These are phyloP conservation scores for Pinus albicaulis DNA, from an alignment of 75 land plant genomes.

Conservation along the genomic window DNA sequence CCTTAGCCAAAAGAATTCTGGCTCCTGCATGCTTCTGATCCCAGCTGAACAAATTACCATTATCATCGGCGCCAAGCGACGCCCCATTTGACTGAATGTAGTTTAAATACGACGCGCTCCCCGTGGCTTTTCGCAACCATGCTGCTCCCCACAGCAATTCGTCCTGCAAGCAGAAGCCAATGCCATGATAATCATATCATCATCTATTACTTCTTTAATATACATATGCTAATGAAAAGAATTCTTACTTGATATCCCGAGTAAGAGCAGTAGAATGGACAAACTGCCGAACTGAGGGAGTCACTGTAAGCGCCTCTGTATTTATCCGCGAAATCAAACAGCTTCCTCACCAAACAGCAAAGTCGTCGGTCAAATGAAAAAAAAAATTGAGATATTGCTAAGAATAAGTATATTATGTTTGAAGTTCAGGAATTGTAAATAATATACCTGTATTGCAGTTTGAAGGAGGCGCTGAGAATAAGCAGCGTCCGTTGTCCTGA, in stretches of 20 bases:
- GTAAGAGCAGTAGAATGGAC: slow-evolving; percentile 55
- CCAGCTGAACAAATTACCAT: slow-evolving; percentile 21
- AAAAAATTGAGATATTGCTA: background rate
- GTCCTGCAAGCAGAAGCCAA: slow-evolving; percentile 9
- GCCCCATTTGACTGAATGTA: slow-evolving; percentile 22
- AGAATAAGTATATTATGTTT: background rate
- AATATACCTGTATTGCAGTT: slow-evolving; percentile 5
- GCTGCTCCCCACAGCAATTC: slow-evolving; percentile 47
- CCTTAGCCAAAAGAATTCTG: slow-evolving; percentile 31
- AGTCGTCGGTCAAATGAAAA: background rate
- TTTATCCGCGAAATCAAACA: slow-evolving; percentile 25
- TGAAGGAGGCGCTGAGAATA: slow-evolving; percentile 23
- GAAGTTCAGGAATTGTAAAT: too few species aligned
- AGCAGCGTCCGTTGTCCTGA: slow-evolving; percentile 5
- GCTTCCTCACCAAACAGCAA: background rate
- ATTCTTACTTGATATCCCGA: slow-evolving; percentile 36
- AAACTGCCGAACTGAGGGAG: slow-evolving; percentile 23
- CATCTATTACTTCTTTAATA: too few species aligned
- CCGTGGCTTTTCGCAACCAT: slow-evolving; percentile 42
- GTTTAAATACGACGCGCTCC: slow-evolving; percentile 12
- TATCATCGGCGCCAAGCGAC: slow-evolving; percentile 17
- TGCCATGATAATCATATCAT: background rate
- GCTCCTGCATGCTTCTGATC: slow-evolving; percentile 49
- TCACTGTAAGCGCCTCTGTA: slow-evolving; percentile 50
- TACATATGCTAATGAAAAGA: too few species aligned